Evolutionary conservation across 192 early-diverging fungal species (phyloP).

Genomic region (Backusella tuberculispora): DNA sequence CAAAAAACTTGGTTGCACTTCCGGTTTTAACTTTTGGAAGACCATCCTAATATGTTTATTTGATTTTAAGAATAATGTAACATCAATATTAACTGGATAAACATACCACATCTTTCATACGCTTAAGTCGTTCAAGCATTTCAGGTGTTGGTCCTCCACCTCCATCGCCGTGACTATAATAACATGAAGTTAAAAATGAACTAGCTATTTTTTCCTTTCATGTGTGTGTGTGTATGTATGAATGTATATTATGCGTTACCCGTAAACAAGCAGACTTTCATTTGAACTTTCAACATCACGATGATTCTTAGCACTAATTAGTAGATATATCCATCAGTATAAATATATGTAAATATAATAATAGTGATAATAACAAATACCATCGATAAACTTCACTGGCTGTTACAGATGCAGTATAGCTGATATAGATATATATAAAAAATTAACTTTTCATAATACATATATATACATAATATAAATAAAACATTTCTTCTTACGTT

Average conservation of each 20-base stretch:
- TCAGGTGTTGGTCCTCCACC: slow-evolving; percentile 86
- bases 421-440: background rate
- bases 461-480: background rate
- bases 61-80: slow-evolving; percentile 4
- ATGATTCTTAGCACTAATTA: slow-evolving; percentile 77
- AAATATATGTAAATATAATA: no score
- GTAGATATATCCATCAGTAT: no score
- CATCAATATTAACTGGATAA: background rate
- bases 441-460: background rate
- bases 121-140: slow-evolving; percentile 84
- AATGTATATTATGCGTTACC: slow-evolving; percentile 38
- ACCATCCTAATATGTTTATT: slow-evolving; percentile 58
- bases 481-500: slow-evolving; percentile 31
- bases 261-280: slow-evolving; percentile 88
- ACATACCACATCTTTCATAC: slow-evolving; percentile 68
- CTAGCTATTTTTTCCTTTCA: slow-evolving; percentile 19
- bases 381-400: slow-evolving; percentile 41
- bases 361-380: background rate
- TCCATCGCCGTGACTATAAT: slow-evolving; percentile 81
- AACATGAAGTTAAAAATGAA: background rate
- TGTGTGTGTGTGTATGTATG: no score
- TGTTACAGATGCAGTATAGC: slow-evolving; percentile 34
- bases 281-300: slow-evolving; percentile 87
- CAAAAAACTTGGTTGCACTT: slow-evolving; percentile 83
- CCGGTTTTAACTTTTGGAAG: slow-evolving; percentile 74